These are phyloP conservation scores for Bonia amplexicaulis DNA, from an alignment of 176 grass and related monocot genomes.

Conservation along the genomic window DNA sequence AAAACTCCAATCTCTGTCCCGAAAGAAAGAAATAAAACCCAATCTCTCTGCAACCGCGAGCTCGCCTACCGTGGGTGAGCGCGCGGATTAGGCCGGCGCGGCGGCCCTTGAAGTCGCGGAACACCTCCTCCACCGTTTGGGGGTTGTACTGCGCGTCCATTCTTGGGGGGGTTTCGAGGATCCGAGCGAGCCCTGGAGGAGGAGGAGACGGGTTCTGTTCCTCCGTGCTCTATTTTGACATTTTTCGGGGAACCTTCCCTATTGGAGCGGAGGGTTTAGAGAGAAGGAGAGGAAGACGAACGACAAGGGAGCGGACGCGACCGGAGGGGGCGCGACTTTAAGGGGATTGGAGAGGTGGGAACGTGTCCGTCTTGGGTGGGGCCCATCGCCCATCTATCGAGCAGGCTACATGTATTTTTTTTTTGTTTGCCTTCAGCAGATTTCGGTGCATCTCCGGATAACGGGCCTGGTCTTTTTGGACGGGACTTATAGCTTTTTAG, in stretches of 20 bases:
- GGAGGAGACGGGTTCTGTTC: neutral
- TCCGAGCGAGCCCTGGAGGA: neutral
- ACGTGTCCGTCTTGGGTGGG: constrained; percentile 32
- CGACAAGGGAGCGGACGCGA: constrained; percentile 43
- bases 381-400: neutral
- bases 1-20: neutral
- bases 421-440: too few relatives aligned
- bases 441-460: too few relatives aligned
- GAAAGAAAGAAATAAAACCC: neutral
- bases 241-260: constrained; percentile 3
- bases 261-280: constrained; percentile 8
- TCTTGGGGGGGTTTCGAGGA: neutral
- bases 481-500: too few relatives aligned
- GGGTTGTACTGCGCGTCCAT: constrained; percentile 90
- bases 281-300: neutral
- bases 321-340: constrained; percentile 26
- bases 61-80: constrained; percentile 61
- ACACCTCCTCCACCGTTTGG: constrained; percentile 92
- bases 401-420: too few relatives aligned
- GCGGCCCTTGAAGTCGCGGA: constrained; percentile 89
- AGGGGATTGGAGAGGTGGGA: constrained; percentile 48
- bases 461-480: too few relatives aligned
- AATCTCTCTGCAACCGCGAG: neutral
- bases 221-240: constrained; percentile 5
- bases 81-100: constrained; percentile 76